Conservation (phyloP, 2,329 filamentous ascomycete species). For the Scolecobasidium constrictum region DNA sequence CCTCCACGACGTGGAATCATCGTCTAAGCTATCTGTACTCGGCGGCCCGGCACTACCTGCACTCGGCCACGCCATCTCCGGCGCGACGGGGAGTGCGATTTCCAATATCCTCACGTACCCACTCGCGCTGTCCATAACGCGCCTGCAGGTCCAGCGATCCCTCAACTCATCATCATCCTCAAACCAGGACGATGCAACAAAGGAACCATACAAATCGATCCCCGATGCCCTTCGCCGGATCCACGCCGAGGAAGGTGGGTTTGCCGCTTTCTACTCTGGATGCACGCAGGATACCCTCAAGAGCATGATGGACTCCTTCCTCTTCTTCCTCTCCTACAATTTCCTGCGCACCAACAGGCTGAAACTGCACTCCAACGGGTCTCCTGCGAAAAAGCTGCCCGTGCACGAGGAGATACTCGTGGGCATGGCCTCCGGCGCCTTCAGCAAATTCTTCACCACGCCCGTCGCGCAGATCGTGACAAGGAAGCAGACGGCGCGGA, state of each 20-base stretch:
- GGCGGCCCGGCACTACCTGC: conserved; percentile 51
- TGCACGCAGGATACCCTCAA: conserved; percentile 33
- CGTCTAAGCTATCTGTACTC: conserved; percentile 11
- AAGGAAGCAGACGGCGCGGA: conserved; percentile 61
- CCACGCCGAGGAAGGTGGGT: conserved; percentile 57
- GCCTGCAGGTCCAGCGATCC: conserved; percentile 67
- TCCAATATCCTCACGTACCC: conserved; percentile 74
- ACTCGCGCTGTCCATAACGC: conserved; percentile 68
- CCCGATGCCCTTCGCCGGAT: conserved; percentile 62
- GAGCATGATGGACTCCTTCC: conserved; percentile 57
- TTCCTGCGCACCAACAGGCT: conserved; percentile 38
- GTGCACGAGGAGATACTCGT: conserved; percentile 63
- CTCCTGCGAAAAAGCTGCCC: conserved; percentile 39
- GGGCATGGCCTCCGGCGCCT: conserved; percentile 62
- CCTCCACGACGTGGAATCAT: conserved; percentile 28
- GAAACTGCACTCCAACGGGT: conserved; percentile 21
- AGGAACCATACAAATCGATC: conserved; percentile 51
- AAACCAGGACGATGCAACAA: conserved; percentile 18
- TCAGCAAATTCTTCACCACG: conserved; percentile 65
- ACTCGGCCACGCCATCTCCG: conserved; percentile 71
- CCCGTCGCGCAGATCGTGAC: conserved; percentile 76
- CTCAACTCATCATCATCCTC: conserved; percentile 27
- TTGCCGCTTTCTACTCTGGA: conserved; percentile 53
- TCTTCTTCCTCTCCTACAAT: conserved; percentile 78
- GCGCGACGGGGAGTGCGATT: conserved; percentile 65